Evolutionary conservation across 257 asterid genomes (phyloP).

Genomic region (Solanum habrochaites): DNA sequence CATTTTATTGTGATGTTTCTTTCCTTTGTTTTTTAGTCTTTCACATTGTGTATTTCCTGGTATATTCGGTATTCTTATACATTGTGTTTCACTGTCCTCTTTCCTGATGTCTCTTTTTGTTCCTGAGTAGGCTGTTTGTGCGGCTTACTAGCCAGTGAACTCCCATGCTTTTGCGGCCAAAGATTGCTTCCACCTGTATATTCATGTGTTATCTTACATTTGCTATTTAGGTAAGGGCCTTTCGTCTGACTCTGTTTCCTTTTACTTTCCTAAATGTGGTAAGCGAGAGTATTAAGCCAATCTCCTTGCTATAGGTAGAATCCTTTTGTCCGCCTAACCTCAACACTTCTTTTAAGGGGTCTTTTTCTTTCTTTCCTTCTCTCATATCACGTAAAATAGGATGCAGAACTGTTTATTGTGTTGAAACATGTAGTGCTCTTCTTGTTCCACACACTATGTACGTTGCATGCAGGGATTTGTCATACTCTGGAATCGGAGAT

Average conservation of each 20-base stretch:
- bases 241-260: background rate
- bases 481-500: constrained; percentile 23
- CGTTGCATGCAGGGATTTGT: constrained; percentile 27
- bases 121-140: background rate
- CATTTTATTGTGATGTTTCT: background rate
- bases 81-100: background rate
- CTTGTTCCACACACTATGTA: background rate
- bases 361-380: background rate
- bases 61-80: background rate
- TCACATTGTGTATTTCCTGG: background rate
- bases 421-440: background rate
- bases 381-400: background rate
- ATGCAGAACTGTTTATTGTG: constrained; percentile 1
- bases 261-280: background rate
- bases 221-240: background rate
- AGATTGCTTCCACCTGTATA: background rate
- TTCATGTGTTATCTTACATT: background rate
- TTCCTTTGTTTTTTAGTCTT: background rate
- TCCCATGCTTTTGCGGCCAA: background rate
- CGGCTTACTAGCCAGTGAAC: background rate
- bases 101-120: background rate
- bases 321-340: background rate
- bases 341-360: background rate
- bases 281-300: background rate
- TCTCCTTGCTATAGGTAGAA: background rate